A percentile compares a stretch with the other conserved stretches of the same genome.
These are phyloP conservation scores for Aegilops bicornis DNA, from an alignment of 176 grass and related monocot species.

Conservation along the genomic window DNA sequence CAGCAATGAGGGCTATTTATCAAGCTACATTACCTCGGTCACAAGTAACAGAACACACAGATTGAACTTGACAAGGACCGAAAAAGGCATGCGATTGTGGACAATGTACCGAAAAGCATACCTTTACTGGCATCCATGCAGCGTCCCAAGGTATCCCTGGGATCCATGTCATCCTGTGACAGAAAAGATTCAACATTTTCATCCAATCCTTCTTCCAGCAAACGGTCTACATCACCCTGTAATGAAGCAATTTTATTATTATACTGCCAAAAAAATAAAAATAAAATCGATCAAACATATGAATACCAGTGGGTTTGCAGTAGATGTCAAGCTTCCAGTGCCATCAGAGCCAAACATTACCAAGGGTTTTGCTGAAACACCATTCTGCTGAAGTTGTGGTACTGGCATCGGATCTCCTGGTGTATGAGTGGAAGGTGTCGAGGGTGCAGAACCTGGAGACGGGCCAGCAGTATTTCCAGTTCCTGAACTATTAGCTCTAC, in stretches of 20 bases:
- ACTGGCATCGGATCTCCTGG: slow-evolving; percentile 89
- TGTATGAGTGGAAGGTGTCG: slow-evolving; percentile 96
- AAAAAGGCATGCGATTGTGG: too few species aligned
- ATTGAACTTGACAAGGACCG: slow-evolving; percentile 19
- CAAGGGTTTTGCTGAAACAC: slow-evolving; percentile 72
- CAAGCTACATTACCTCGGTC: background rate
- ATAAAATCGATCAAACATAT: background rate
- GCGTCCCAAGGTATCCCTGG: slow-evolving; percentile 80
- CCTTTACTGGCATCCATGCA: slow-evolving; percentile 93
- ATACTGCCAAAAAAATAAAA: background rate
- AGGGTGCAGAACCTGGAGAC: slow-evolving; percentile 91
- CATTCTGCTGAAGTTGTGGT: slow-evolving; percentile 77
- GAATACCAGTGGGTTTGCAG: slow-evolving; percentile 76
- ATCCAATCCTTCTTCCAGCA: slow-evolving; percentile 95
- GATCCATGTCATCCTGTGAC: slow-evolving; percentile 98
- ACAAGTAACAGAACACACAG: background rate
- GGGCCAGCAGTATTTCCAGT: slow-evolving; percentile 94
- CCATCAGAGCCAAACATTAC: slow-evolving; percentile 79
- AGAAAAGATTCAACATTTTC: slow-evolving; percentile 99
- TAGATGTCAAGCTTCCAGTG: slow-evolving; percentile 80
- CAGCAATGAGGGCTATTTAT: slow-evolving; percentile 10
- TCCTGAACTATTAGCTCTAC: slow-evolving; percentile 86
- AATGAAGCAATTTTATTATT: slow-evolving; percentile 31
- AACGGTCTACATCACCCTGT: slow-evolving; percentile 91
- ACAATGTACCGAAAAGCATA: too few species aligned